Base-by-base conservation (phyloP, 805 yeast genomes). In the Kluyveromyces nonfermentans region DNA sequence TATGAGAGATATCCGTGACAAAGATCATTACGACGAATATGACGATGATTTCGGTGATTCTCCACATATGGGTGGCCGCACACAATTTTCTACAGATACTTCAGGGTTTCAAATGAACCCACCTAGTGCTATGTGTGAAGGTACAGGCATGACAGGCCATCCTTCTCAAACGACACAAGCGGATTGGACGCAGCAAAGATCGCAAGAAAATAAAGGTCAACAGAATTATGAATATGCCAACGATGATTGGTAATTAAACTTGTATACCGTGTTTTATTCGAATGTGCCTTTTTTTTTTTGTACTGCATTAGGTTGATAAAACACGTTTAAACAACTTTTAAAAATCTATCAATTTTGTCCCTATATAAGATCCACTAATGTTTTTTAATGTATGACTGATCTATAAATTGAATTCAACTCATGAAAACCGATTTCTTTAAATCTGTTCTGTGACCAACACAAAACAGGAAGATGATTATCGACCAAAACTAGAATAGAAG, bases 21-120 rank as follows among this genome's bases (percentile, higher is more conserved):
- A 20, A 9, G 32, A 34, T 21, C 37, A 40, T 22, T 32, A 36
- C 42, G 44, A 37, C 10, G 44, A 46, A 22, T 40, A 39, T 41
- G 43, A 45, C 18, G 49, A 46, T 30, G 49, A 46, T 40, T 46
- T 40, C 42, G 19, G 15, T 15, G 18, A 12, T 7, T 28, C 41
- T n/a, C 16, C 6, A n/a, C 25, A n/a, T 10, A 38, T 19, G n/a
- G 41, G 41, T 28, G 41, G 41, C 5, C 41, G 41, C 22, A 19
- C 17, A 7, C 18, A 28, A 10, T 38, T 16, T 22, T 30, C 33
- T 9, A 20, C 33, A 7, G 41, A 38, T 14, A 22, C 19, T 14
- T 28, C 16, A 10, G 41, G 34, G 16, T 38, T 8, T 18, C 32
- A 28, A 28, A 22, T 30, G 33, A 28, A 4, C 34, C 21, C 18